These are phyloP conservation scores for Rhododendron griersonianum DNA, from an alignment of 148 eudicot species.

Conservation along the genomic window DNA sequence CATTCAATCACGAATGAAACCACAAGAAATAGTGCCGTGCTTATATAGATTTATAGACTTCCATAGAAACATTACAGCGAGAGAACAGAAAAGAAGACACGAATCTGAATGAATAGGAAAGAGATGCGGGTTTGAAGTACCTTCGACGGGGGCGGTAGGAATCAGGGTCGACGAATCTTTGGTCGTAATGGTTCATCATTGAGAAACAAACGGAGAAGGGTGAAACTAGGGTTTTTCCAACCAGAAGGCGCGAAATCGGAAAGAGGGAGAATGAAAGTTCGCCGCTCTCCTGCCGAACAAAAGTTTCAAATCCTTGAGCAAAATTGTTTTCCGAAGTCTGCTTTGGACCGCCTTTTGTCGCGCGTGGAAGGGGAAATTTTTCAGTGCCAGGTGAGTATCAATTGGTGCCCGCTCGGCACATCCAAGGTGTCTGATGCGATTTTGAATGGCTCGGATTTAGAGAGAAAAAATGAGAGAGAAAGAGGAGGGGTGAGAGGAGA, in stretches of 20 bases:
- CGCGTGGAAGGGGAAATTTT: no score
- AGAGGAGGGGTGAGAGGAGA: no score
- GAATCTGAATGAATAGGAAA: not conserved
- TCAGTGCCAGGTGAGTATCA: no score
- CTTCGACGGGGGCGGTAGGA: slow-evolving; percentile 91
- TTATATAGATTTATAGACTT: not conserved
- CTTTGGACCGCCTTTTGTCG: not conserved
- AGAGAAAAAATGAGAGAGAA: no score
- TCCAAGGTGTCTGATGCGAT: no score
- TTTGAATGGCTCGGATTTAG: no score
- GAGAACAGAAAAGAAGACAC: not conserved
- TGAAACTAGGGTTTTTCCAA: not conserved
- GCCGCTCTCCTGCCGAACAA: not conserved
- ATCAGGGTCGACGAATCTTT: slow-evolving; percentile 56
- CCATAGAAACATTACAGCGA: not conserved
- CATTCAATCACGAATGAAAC: not conserved
- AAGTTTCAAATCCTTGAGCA: not conserved
- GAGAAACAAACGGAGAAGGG: not conserved
- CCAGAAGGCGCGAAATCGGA: not conserved
- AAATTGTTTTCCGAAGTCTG: no score
- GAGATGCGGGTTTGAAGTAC: slow-evolving; percentile 16
- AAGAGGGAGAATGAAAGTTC: not conserved
- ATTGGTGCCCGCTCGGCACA: no score
- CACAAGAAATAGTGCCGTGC: not conserved
- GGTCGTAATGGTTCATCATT: slow-evolving; percentile 45